Conservation (phyloP, 352 stramenopile species). For the Thraustochytrium sp. region DNA sequence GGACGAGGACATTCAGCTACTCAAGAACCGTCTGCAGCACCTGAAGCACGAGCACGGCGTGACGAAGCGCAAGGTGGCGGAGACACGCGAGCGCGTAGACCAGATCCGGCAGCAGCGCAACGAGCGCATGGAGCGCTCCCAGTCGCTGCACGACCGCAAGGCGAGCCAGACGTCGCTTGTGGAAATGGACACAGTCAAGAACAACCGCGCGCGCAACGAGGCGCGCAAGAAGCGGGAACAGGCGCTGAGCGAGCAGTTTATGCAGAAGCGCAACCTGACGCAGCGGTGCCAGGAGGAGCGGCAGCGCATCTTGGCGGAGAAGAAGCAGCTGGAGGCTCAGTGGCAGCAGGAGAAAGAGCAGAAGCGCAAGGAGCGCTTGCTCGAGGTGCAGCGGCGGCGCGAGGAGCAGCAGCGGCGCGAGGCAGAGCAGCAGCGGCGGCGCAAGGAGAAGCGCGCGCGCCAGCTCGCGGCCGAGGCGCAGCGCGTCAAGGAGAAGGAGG, state of each 20-base stretch:
- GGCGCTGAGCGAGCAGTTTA: background rate
- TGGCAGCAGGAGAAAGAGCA: constrained; percentile 23
- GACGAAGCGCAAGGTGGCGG: background rate
- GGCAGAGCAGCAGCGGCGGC: background rate
- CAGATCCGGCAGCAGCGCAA: constrained; percentile 19
- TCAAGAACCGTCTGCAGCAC: constrained; percentile 29
- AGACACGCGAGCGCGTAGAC: background rate
- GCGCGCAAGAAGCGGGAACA: constrained; percentile 21
- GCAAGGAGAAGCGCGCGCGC: background rate
- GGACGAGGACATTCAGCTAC: constrained; percentile 23
- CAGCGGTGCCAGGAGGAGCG: constrained; percentile 13
- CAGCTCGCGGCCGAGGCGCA: constrained; percentile 22
- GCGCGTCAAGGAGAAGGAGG: background rate
- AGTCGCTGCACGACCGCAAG: background rate
- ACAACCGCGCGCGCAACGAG: background rate
- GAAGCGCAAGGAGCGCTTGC: constrained; percentile 5
- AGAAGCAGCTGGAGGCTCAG: constrained; percentile 3
- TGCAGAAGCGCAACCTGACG: background rate
- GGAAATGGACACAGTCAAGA: background rate
- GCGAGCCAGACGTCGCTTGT: background rate
- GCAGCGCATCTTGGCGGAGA: constrained; percentile 5
- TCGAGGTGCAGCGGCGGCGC: background rate
- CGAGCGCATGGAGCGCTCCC: background rate
- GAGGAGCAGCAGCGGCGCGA: background rate
- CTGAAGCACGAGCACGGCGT: constrained; percentile 12